Evolutionary conservation across 345 rosid genomes (phyloP).

Genomic region (Odontarrhena argentea): DNA sequence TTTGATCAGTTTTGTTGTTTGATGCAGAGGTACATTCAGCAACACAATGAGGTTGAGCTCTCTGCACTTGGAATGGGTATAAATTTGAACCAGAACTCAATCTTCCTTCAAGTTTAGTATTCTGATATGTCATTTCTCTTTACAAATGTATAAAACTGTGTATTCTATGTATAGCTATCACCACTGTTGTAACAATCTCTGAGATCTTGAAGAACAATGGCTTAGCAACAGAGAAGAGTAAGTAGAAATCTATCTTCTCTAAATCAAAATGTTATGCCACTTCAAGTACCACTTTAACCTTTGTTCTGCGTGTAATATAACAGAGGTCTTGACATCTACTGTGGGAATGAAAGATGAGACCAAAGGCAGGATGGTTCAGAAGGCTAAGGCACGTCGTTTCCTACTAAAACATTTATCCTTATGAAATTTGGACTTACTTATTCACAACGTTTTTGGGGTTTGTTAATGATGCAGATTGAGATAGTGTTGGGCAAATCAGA

Average conservation of each 20-base stretch:
- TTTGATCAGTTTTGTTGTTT: conserved; percentile 8
- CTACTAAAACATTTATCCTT: neutral
- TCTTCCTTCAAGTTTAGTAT: neutral
- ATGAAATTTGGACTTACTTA: neutral
- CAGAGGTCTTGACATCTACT: conserved; percentile 86
- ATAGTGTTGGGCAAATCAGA: conserved; percentile 75
- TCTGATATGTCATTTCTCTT: neutral
- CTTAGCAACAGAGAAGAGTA: conserved; percentile 83
- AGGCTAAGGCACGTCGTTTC: conserved; percentile 68
- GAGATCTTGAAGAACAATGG: conserved; percentile 95
- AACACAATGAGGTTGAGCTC: conserved; percentile 86
- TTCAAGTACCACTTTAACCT: neutral
- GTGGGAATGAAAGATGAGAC: conserved; percentile 85
- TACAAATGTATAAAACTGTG: neutral
- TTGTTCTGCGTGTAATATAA: conserved; percentile 3
- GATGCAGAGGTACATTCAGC: conserved; percentile 85
- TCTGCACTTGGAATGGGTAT: conserved; percentile 97
- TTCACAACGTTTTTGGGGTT: neutral
- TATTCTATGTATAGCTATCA: conserved; percentile 50
- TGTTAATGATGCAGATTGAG: conserved; percentile 52
- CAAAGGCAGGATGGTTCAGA: conserved; percentile 73
- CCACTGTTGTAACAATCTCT: conserved; percentile 80
- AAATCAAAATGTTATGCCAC: neutral
- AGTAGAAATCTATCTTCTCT: conserved; percentile 14
- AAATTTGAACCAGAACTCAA: neutral